Conservation (phyloP, 2,329 filamentous ascomycete species). For the Capronia americana region DNA sequence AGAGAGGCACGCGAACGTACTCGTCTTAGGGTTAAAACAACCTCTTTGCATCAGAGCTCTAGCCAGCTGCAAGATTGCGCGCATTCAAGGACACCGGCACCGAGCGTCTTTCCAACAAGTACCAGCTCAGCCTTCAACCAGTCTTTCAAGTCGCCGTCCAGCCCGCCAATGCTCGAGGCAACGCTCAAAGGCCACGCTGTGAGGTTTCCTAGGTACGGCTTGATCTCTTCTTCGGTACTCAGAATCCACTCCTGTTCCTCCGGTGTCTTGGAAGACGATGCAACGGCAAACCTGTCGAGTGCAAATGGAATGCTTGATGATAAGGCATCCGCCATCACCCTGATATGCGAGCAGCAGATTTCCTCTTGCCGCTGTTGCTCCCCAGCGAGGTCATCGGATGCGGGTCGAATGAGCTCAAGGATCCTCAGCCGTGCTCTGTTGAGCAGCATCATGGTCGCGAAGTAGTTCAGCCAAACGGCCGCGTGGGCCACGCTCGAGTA, state of each 20-base stretch:
- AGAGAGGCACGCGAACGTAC: no score
- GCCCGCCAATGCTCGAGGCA: conserved; percentile 17
- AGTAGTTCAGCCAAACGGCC: conserved; percentile 41
- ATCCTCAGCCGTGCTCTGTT: conserved; percentile 38
- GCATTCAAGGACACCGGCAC: conserved; percentile 10
- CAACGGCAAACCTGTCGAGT: conserved; percentile 14
- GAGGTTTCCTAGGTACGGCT: conserved; percentile 20
- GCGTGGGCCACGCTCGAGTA: conserved; percentile 39
- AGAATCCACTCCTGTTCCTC: neutral
- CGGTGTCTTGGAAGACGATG: neutral
- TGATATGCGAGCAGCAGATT: conserved; percentile 10
- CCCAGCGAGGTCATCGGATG: conserved; percentile 23
- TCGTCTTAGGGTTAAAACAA: neutral
- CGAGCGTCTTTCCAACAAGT: conserved; percentile 10
- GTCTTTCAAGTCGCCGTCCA: conserved; percentile 4
- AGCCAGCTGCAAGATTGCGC: neutral
- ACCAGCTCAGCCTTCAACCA: conserved; percentile 18
- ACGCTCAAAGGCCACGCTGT: conserved; percentile 25
- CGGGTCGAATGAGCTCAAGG: conserved; percentile 35
- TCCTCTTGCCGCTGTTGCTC: conserved; percentile 21
- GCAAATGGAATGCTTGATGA: conserved; percentile 25
- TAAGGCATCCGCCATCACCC: conserved; percentile 17
- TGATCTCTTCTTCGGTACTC: conserved; percentile 10
- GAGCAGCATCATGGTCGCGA: conserved; percentile 40
- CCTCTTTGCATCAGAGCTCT: neutral